phyloP scores from a whole-genome alignment of 2,329 filamentous ascomycete genomes.

The Botryotinia calthae region DNA sequence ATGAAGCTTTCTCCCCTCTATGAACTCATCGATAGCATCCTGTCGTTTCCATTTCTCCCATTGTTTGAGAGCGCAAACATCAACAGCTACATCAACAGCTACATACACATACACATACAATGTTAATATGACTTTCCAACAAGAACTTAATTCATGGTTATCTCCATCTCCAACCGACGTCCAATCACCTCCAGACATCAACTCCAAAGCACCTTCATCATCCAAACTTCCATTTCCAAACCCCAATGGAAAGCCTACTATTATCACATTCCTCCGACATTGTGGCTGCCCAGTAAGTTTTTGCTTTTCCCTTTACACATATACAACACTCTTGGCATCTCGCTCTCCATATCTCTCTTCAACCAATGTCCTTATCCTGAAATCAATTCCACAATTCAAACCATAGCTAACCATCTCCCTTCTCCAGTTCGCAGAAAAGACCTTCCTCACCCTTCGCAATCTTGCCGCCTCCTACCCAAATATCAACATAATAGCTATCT shows the following conservation, averaged over 20 bases:
- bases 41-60: neutral
- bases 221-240: conserved; percentile 51
- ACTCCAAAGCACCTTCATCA: conserved; percentile 55
- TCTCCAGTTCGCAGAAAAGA: conserved; percentile 56
- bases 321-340: too few relatives aligned
- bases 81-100: neutral
- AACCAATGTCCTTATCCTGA: neutral
- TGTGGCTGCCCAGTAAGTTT: conserved; percentile 70
- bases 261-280: conserved; percentile 68
- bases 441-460: conserved; percentile 54
- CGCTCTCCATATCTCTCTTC: too few relatives aligned
- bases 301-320: neutral
- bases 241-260: conserved; percentile 51
- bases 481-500: conserved; percentile 60
- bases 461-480: conserved; percentile 50
- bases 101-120: neutral
- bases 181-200: conserved; percentile 50
- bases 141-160: conserved; percentile 36
- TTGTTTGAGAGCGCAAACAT: neutral
- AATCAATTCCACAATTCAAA: neutral
- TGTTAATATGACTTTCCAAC: conserved; percentile 35
- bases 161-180: conserved; percentile 39
- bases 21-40: conserved; percentile 1
- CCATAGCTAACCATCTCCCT: conserved; percentile 4
- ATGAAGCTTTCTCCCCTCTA: conserved; percentile 14